A percentile compares a stretch with the other conserved stretches of the same genome.
phyloP scores from a whole-genome alignment of 345 rosid genomes.

The Populus alba region DNA sequence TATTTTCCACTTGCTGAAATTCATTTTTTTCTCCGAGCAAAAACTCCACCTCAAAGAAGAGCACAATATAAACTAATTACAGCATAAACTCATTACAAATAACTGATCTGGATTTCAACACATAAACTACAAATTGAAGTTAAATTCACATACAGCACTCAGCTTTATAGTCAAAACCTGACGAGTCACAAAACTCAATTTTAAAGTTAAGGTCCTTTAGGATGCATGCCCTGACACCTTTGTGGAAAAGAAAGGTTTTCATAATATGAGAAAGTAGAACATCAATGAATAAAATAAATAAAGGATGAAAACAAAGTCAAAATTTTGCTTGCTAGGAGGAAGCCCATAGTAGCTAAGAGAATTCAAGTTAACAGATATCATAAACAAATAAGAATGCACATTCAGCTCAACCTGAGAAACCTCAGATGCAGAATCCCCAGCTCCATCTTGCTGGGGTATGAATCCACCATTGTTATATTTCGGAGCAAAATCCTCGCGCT shows the following conservation, averaged over 20 bases:
- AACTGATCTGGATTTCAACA: neutral
- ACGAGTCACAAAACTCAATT: too few relatives aligned
- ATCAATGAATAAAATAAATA: neutral
- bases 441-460: slow-evolving; percentile 97
- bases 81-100: neutral
- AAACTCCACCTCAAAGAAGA: neutral
- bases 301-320: neutral
- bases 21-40: neutral
- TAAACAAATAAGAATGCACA: neutral
- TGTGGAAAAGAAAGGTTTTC: neutral
- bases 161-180: too few relatives aligned
- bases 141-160: neutral
- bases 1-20: neutral
- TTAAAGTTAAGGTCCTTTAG: neutral
- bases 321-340: neutral
- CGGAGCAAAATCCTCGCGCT: slow-evolving; percentile 74
- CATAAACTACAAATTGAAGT: neutral
- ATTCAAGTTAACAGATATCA: neutral
- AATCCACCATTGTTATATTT: slow-evolving; percentile 79
- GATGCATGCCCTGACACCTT: neutral
- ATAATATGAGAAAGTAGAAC: neutral
- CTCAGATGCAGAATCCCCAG: slow-evolving; percentile 55
- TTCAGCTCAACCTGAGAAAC: slow-evolving; percentile 38
- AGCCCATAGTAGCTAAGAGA: neutral
- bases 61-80: neutral